These are phyloP conservation scores for Rhodotorula toruloides DNA, from an alignment of 768 basidiomycete genomes.

Conservation along the genomic window DNA sequence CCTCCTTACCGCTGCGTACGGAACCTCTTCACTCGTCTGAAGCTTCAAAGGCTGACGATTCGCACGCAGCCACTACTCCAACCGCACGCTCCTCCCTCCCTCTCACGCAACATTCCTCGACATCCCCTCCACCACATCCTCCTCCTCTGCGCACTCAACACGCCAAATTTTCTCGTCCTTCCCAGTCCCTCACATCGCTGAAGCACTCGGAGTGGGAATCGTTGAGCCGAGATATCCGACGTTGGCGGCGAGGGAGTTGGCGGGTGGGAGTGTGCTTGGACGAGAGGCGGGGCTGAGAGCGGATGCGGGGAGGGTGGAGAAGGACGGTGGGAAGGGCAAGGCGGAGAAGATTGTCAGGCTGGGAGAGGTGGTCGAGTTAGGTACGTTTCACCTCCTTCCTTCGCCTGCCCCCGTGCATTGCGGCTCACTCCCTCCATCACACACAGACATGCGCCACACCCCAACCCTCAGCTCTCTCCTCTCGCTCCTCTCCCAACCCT, in stretches of 20 bases:
- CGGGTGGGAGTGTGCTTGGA: constrained; percentile 5
- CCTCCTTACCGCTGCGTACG: constrained; percentile 8
- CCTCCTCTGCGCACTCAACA: neutral
- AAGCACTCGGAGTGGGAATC: neutral
- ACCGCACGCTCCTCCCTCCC: constrained; percentile 9
- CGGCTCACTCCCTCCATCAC: neutral
- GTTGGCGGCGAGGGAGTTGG: neutral
- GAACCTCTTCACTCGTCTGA: neutral
- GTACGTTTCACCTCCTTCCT: neutral
- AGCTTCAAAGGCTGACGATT: neutral
- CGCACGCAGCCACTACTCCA: constrained; percentile 10
- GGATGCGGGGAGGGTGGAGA: neutral
- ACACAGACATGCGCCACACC: constrained; percentile 9
- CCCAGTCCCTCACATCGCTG: constrained; percentile 13
- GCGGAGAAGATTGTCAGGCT: neutral
- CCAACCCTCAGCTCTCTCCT: neutral
- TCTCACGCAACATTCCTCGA: constrained; percentile 6
- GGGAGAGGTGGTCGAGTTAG: constrained; percentile 7
- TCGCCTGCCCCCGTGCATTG: too few species aligned
- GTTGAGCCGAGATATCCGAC: constrained; percentile 11
- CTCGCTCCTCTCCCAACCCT: neutral
- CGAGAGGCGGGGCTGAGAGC: neutral
- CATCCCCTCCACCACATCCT: neutral
- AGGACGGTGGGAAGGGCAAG: neutral
- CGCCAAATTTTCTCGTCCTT: constrained; percentile 1